These are phyloP conservation scores for Sporothrix brasiliensis DNA, from an alignment of 2,329 filamentous ascomycete genomes.

Conservation along the genomic window DNA sequence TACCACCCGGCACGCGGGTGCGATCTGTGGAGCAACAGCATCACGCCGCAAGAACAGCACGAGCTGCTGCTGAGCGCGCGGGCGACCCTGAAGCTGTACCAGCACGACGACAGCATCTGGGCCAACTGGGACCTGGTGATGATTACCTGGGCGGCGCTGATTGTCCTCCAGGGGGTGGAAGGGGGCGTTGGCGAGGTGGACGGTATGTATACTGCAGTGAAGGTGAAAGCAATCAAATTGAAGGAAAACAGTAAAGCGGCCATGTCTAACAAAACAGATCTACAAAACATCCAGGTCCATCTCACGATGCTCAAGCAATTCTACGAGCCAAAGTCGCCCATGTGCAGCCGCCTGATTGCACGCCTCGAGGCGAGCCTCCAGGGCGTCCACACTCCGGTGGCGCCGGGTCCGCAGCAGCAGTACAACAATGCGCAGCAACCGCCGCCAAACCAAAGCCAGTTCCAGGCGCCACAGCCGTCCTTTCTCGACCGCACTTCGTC, in stretches of 20 bases:
- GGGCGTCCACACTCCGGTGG: conserved; percentile 28
- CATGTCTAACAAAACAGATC: conserved; percentile 18
- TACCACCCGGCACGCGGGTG: conserved; percentile 36
- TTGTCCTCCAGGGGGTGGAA: conserved; percentile 34
- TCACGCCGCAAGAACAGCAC: conserved; percentile 34
- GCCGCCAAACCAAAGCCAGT: neutral
- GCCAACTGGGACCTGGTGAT: conserved; percentile 36
- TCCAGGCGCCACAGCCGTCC: neutral
- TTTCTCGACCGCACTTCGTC: neutral
- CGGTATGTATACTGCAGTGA: neutral
- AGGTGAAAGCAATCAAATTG: too few species aligned
- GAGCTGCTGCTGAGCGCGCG: conserved; percentile 34
- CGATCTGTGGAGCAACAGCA: conserved; percentile 33
- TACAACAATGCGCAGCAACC: neutral
- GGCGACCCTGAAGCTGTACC: conserved; percentile 34
- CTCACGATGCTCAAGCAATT: conserved; percentile 31
- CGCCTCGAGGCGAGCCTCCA: conserved; percentile 33
- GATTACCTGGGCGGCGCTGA: conserved; percentile 35
- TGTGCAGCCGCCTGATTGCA: conserved; percentile 29
- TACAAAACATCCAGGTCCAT: conserved; percentile 34
- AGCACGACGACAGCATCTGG: conserved; percentile 34
- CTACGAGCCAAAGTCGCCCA: conserved; percentile 26
- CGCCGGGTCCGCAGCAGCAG: neutral
- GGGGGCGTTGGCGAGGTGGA: conserved; percentile 32
- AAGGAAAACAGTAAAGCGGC: too few species aligned